Evolutionary conservation across 805 yeast genomes (phyloP), one percentile per base, ranked within the genome.

Genomic region (Lipomyces sp.): DNA sequence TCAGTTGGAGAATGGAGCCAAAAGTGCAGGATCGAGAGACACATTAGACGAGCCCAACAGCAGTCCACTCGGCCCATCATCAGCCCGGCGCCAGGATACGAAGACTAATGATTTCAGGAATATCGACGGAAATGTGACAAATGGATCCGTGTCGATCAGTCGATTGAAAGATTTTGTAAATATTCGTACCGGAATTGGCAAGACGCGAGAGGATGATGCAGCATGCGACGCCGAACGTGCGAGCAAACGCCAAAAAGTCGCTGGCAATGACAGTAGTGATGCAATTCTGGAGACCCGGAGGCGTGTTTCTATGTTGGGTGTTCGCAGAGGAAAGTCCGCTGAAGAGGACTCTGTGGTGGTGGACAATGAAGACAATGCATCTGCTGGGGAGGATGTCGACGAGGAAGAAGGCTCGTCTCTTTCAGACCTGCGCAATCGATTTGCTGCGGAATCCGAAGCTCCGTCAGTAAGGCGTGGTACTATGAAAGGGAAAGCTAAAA

Each of bases 341-440:
- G 48, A 11, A n/a, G 48, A 4, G n/a, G 24, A n/a, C 48, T 2
- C 48, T 18, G 24, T 24, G n/a, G 48, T 24, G 18, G 24, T 42
- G n/a, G 48, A n/a, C 7, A 42, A 3, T 10, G 48, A 42, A 24
- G 48, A 42, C 48, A 42, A n/a, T 6, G 48, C 18, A n/a, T 42
- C 48, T 24, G 10, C 48, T 42, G 48, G 24, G n/a, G 67, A 64
- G n/a, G 55, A 60, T 24, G 64, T 53, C 8, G 64, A 65, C 7
- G 62, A 57, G 54, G 15, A 48, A 32, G 54, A 51, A 34, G 29
- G 54, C 34, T 34, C 48, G 5, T 10, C 53, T 3, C 15, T 33
- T 50, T n/a, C 61, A 13, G 63, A 24, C 30, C 54, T 32, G 6
- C 33, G 39, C 13, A 4, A n/a, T 15, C 33, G 42, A 35, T 60